phyloP scores from a whole-genome alignment of 371 early-diverging fungal genomes.

The Mucor racemosus region DNA sequence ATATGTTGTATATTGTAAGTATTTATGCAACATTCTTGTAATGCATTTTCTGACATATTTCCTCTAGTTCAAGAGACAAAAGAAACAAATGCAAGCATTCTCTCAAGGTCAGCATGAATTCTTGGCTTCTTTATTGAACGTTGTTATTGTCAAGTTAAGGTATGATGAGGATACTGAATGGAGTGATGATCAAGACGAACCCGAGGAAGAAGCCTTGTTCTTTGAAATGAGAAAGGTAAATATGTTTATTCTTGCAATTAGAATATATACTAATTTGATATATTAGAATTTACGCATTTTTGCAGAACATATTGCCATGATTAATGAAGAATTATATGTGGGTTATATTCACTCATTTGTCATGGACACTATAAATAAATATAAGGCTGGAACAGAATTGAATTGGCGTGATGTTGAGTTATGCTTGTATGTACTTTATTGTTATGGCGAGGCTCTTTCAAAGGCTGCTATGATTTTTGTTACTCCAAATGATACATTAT shows the following conservation, averaged over 20 bases:
- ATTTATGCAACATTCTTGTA: neutral
- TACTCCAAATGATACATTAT: conserved; percentile 51
- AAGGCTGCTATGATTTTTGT: conserved; percentile 67
- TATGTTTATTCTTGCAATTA: neutral
- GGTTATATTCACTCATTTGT: conserved; percentile 64
- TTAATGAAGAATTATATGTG: conserved; percentile 67
- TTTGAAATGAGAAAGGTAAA: conserved; percentile 76
- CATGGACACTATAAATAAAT: conserved; percentile 59
- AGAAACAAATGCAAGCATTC: conserved; percentile 65
- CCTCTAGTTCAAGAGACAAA: conserved; percentile 66
- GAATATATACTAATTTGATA: no score
- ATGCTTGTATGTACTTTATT: conserved; percentile 77
- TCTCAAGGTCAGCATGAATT: conserved; percentile 72
- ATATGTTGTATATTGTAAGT: conserved; percentile 67
- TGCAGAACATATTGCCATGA: conserved; percentile 72
- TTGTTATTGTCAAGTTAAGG: conserved; percentile 85
- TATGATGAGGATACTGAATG: conserved; percentile 85
- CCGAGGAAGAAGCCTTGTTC: conserved; percentile 76
- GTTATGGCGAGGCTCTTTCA: conserved; percentile 73
- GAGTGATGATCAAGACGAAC: conserved; percentile 78
- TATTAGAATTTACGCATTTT: conserved; percentile 69
- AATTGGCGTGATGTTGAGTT: conserved; percentile 86
- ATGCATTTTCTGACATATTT: neutral
- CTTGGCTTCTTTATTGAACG: conserved; percentile 71
- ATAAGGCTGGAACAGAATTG: conserved; percentile 50